A percentile compares a stretch with the other conserved stretches of the same genome.
phyloP scores from a whole-genome alignment of 2,329 filamentous ascomycete genomes.

The Neopestalotiopsis rosae region DNA sequence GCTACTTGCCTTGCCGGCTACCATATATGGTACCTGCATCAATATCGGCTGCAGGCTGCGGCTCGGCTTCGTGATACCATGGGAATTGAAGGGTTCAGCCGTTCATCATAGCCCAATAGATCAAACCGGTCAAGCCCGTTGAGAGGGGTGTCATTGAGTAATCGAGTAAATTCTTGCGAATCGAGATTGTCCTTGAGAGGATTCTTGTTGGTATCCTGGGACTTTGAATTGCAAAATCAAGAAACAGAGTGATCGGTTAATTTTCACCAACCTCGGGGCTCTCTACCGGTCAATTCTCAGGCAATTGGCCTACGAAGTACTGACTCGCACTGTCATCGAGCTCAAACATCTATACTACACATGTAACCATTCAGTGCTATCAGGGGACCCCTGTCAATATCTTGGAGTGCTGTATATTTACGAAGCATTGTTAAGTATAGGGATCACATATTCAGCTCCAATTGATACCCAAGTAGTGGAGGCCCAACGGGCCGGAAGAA shows the following conservation, averaged over 20 bases:
- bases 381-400: not conserved
- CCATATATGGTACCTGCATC: not conserved
- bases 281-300: too few species aligned
- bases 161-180: too few species aligned
- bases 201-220: too few species aligned
- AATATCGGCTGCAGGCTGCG: not conserved
- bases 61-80: not conserved
- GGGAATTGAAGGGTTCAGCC: not conserved
- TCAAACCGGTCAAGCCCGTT: not conserved
- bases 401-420: not conserved
- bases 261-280: too few species aligned
- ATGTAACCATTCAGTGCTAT: not conserved
- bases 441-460: not conserved
- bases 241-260: too few species aligned
- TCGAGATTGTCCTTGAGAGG: too few species aligned
- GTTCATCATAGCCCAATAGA: not conserved
- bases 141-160: too few species aligned
- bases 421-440: too few species aligned
- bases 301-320: not conserved
- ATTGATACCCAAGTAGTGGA: not conserved
- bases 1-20: not conserved
- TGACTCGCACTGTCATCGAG: not conserved
- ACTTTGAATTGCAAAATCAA: too few species aligned
- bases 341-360: not conserved
- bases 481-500: not conserved